Evolutionary conservation across 768 basidiomycete species (phyloP).

Genomic region (Rhodotorula taiwanensis): DNA sequence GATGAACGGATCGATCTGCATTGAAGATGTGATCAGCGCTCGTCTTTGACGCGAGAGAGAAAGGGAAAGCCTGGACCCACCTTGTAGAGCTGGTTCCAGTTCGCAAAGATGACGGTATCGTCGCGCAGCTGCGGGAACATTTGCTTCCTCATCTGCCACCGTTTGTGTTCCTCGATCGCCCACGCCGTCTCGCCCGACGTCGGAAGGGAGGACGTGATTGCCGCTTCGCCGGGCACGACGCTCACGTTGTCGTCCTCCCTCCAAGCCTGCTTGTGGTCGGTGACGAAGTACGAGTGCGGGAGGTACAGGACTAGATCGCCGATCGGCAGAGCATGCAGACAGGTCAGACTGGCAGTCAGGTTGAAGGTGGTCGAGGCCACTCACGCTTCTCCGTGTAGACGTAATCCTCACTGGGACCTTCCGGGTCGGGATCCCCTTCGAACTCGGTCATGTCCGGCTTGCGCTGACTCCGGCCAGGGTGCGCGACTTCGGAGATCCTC

Average conservation of each 20-base stretch:
- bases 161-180: constrained; percentile 48
- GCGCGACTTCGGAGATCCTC: neutral
- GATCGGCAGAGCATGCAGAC: neutral
- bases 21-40: neutral
- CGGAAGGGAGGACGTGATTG: constrained; percentile 33
- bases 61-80: constrained; percentile 37
- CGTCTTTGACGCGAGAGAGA: neutral
- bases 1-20: constrained; percentile 42
- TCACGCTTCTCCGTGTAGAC: constrained; percentile 45
- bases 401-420: constrained; percentile 46
- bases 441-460: constrained; percentile 30
- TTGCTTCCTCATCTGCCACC: constrained; percentile 46
- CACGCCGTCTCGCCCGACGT: constrained; percentile 41
- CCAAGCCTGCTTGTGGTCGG: constrained; percentile 53
- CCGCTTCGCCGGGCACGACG: constrained; percentile 6
- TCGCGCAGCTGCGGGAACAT: constrained; percentile 51
- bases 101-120: constrained; percentile 52
- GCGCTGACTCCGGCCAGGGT: too few species aligned
- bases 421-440: constrained; percentile 49
- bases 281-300: constrained; percentile 47
- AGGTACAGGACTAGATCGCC: constrained; percentile 31
- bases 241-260: constrained; percentile 38
- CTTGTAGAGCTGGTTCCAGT: constrained; percentile 57
- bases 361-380: neutral
- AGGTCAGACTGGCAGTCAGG: neutral